Conservation (phyloP, 768 basidiomycete genomes). For the Hirschioporus abietinus region DNA sequence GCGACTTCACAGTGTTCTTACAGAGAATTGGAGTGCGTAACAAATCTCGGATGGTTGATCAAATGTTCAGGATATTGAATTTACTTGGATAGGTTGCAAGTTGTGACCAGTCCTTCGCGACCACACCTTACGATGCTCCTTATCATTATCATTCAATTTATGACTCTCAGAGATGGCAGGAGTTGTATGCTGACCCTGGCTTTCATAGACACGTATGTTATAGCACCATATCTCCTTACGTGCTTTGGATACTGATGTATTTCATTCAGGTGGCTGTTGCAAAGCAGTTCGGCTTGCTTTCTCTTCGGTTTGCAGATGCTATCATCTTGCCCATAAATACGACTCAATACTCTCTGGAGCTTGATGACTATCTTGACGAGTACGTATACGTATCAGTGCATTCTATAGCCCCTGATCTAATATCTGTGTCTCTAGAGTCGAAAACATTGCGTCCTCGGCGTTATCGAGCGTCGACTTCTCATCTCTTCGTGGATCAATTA, state of each 20-base stretch:
- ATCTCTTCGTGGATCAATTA: background rate
- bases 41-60: background rate
- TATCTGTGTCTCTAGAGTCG: constrained; percentile 14
- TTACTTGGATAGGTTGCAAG: constrained; percentile 27
- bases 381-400: constrained; percentile 25
- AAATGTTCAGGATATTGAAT: background rate
- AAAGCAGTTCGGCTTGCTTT: constrained; percentile 57
- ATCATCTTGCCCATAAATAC: constrained; percentile 70
- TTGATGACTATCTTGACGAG: constrained; percentile 58
- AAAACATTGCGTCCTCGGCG: constrained; percentile 17
- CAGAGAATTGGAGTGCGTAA: constrained; percentile 59
- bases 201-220: constrained; percentile 61
- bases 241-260: background rate
- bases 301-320: constrained; percentile 57
- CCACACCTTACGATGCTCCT: constrained; percentile 45
- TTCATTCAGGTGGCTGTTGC: constrained; percentile 54
- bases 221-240: background rate
- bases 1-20: constrained; percentile 90
- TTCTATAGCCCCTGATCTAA: background rate
- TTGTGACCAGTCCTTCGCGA: constrained; percentile 25
- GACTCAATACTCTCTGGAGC: constrained; percentile 66
- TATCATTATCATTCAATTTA: constrained; percentile 80
- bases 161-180: constrained; percentile 69
- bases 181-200: constrained; percentile 68
- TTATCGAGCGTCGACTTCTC: constrained; percentile 1